Evolutionary conservation across 2,329 filamentous ascomycete genomes (phyloP).

Genomic region (Penicillium sp.): DNA sequence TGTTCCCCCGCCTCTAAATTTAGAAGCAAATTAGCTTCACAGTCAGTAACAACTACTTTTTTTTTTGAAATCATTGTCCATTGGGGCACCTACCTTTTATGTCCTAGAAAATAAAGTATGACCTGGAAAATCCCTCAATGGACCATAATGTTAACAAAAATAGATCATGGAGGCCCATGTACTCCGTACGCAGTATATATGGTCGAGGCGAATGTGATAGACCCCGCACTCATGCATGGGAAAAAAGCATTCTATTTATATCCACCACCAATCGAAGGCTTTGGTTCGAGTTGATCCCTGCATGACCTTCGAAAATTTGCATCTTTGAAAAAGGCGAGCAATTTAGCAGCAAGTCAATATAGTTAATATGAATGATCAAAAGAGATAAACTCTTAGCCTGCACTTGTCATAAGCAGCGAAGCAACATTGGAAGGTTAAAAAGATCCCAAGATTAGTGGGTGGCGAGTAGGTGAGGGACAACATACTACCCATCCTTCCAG

Average conservation of each 20-base stretch:
- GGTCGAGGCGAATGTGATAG: neutral
- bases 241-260: neutral
- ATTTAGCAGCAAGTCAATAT: no score
- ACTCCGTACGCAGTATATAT: no score
- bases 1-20: conserved; percentile 17
- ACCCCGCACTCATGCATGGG: conserved; percentile 2
- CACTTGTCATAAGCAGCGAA: neutral
- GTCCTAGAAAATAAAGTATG: neutral
- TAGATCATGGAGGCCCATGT: neutral
- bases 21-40: conserved; percentile 1
- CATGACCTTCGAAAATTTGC: neutral
- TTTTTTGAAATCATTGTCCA: neutral
- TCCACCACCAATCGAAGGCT: neutral
- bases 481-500: no score
- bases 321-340: neutral
- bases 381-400: neutral
- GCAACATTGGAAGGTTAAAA: neutral
- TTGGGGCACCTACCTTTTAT: neutral
- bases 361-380: neutral
- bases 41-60: neutral
- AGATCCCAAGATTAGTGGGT: no score
- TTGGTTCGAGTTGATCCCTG: neutral
- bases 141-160: no score
- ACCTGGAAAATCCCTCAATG: neutral
- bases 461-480: neutral